Evolutionary conservation across 306 rosid species (phyloP).

Genomic region (Arachis stenosperma): DNA sequence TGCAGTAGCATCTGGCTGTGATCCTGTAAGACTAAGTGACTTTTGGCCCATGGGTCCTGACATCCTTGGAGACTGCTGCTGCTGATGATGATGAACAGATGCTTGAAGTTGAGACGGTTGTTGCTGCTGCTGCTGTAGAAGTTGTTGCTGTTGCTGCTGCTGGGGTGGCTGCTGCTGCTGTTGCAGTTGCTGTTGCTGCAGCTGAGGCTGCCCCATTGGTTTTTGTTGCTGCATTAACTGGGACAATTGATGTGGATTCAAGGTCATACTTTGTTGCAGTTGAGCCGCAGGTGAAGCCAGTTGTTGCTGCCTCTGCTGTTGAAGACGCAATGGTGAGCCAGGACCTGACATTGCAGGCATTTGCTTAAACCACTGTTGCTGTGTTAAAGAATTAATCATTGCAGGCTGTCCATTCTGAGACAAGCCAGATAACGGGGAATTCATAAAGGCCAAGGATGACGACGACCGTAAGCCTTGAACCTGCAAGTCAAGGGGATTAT

Average conservation of each 20-base stretch:
- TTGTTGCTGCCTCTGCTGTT: conserved; percentile 86
- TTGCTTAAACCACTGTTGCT: conserved; percentile 89
- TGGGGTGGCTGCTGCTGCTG: conserved; percentile 41
- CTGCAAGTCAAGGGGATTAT: conserved; percentile 48
- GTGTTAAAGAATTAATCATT: conserved; percentile 71
- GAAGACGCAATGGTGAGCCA: conserved; percentile 70
- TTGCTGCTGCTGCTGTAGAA: conserved; percentile 59
- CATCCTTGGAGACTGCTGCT: conserved; percentile 89
- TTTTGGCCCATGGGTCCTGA: conserved; percentile 84
- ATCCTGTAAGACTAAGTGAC: conserved; percentile 93
- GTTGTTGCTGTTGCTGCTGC: conserved; percentile 58
- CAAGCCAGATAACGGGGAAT: conserved; percentile 74
- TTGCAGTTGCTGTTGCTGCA: conserved; percentile 62
- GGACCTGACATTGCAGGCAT: conserved; percentile 76
- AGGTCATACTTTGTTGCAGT: conserved; percentile 63
- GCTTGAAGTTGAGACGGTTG: conserved; percentile 73
- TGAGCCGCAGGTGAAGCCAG: conserved; percentile 74
- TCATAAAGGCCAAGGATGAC: conserved; percentile 82
- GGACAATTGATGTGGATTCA: conserved; percentile 73
- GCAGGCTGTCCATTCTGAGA: conserved; percentile 89
- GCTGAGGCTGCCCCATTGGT: conserved; percentile 75
- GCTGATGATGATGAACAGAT: conserved; percentile 78
- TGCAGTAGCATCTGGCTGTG: conserved; percentile 97
- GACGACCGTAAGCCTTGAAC: conserved; percentile 83
- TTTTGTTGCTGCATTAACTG: conserved; percentile 85